phyloP scores from a whole-genome alignment of 371 early-diverging fungal genomes.

The Lichtheimia ornata region DNA sequence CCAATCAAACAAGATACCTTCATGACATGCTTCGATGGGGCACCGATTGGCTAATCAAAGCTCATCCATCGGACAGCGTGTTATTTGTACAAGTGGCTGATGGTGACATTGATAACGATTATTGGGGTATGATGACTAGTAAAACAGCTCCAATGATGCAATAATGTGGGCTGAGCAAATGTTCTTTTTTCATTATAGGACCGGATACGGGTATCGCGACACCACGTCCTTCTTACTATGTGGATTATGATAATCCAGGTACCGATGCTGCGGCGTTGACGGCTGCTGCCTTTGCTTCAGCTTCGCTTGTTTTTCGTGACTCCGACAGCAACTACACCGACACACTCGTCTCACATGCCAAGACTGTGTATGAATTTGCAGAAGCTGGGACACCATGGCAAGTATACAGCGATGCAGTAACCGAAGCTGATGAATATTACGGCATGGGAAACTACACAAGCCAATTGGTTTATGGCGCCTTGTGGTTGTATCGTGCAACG shows the following conservation, averaged over 20 bases:
- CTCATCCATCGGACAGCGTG: conserved; percentile 44
- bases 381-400: conserved; percentile 51
- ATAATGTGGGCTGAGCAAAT: neutral
- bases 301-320: conserved; percentile 54
- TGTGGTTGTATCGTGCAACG: conserved; percentile 60
- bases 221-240: conserved; percentile 57
- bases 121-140: conserved; percentile 36
- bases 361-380: conserved; percentile 47
- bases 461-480: conserved; percentile 55
- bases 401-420: conserved; percentile 49
- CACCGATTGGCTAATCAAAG: conserved; percentile 62
- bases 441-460: conserved; percentile 46
- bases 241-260: conserved; percentile 50
- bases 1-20: conserved; percentile 50
- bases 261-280: conserved; percentile 63
- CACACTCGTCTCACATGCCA: conserved; percentile 26
- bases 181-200: conserved; percentile 18
- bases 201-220: conserved; percentile 53
- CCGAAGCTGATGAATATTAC: conserved; percentile 46
- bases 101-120: conserved; percentile 34
- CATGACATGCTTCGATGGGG: conserved; percentile 63
- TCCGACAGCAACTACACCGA: conserved; percentile 52
- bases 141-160: neutral
- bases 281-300: conserved; percentile 65
- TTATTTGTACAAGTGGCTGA: conserved; percentile 43